Percentiles rank a stretch among this genome's conserved stretches.
These are phyloP conservation scores for Tylopilus orsonianus DNA, from an alignment of 1,284 basidiomycete genomes.

Conservation along the genomic window DNA sequence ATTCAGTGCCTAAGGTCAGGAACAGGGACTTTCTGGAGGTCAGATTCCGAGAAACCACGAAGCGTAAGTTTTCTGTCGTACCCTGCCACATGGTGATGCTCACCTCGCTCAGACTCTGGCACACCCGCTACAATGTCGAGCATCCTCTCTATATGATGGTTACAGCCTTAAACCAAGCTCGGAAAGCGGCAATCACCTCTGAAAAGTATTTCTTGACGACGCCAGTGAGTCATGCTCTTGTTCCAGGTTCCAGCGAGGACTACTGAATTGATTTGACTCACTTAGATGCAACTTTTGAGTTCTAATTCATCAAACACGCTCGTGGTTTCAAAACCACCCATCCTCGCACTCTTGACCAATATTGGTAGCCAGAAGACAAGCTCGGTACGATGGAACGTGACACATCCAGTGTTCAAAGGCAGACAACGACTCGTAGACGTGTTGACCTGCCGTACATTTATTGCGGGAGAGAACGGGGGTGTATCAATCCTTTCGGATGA, in stretches of 20 bases:
- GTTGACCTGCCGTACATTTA: slow-evolving; percentile 50
- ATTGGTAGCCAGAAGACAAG: slow-evolving; percentile 43
- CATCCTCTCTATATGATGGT: slow-evolving; percentile 54
- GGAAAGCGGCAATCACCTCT: slow-evolving; percentile 52
- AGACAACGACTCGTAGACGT: slow-evolving; percentile 61
- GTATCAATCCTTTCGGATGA: slow-evolving; percentile 35
- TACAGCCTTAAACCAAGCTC: slow-evolving; percentile 56
- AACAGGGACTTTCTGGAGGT: slow-evolving; percentile 60
- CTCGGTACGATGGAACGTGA: slow-evolving; percentile 45
- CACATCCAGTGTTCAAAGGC: slow-evolving; percentile 44
- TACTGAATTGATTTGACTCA: background rate
- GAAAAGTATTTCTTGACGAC: slow-evolving; percentile 53
- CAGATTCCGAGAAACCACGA: slow-evolving; percentile 61
- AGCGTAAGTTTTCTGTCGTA: slow-evolving; percentile 37
- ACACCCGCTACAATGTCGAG: slow-evolving; percentile 48
- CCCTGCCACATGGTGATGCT: background rate
- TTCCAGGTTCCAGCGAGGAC: background rate
- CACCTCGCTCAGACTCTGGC: slow-evolving; percentile 50
- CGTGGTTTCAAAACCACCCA: slow-evolving; percentile 61
- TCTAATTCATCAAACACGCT: slow-evolving; percentile 46
- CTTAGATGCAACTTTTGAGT: slow-evolving; percentile 48
- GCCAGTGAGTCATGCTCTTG: slow-evolving; percentile 37
- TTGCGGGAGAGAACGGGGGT: slow-evolving; percentile 46
- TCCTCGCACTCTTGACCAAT: slow-evolving; percentile 69
- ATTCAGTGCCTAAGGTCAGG: slow-evolving; percentile 41